Evolutionary conservation across 116 monocot genomes (phyloP), one percentile per base, ranked within the genome.

Genomic region (Posidonia oceanica): DNA sequence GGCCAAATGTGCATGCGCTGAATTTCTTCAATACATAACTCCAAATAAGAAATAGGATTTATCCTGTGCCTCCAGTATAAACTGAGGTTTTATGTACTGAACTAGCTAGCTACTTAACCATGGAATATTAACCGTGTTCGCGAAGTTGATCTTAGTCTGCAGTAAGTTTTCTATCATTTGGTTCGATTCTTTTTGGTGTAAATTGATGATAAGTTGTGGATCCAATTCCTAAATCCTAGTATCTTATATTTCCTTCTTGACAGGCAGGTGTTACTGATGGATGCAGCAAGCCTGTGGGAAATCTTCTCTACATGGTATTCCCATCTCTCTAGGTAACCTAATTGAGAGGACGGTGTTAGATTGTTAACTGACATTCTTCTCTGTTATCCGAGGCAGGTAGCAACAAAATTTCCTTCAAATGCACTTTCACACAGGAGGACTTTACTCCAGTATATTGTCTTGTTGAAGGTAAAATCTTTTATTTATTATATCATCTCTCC

Each of bases 301-400:
- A 93, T 77, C 87, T 93, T 75, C 87, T 98, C 3, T 98, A 98
- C 60, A 98, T 54, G 79, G 98, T 90, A 89, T 61, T 53, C 29
- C 2, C 23, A 54, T 29, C 48, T 36, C 17, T 23, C 23, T 6
- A 40, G 18, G 20, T 18, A 48, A 66, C 44, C 44, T 12, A 18
- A 58, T 58, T 58, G 58, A 18, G 48, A 48, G 48, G 11, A 1
- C 20, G 17, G 36, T 67, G 1, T 4, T 17, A 10, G 15, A 12
- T 68, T 36, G 0, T 3, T 52, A 29, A 22, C 18, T 54, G 13
- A 29, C 22, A 12, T 53, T 23, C n/a, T 36, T 36, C 23, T 29
- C 5, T 36, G 52, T 53, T 61, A 5, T 70, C 20, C 66, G 48
- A 18, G 52, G 52, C 57, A 91, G 95, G 86, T 95, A 29, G 95